Base-by-base conservation (phyloP, 2,329 filamentous ascomycete genomes). In the Colletotrichum karsti region DNA sequence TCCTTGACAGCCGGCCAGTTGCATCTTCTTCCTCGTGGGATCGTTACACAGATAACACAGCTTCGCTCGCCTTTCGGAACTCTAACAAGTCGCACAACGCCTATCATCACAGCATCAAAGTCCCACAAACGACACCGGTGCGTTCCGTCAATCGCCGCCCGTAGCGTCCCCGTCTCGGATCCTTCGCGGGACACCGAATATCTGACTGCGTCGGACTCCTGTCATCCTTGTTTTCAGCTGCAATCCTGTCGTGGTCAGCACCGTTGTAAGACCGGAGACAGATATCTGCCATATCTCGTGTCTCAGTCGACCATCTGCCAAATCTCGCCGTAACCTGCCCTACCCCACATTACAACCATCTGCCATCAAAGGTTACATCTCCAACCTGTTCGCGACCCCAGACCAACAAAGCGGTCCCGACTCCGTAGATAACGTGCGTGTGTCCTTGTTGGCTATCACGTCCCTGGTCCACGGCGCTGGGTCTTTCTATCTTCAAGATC, bases 1-100 rank as follows among this genome's bases (percentile, higher is more conserved):
- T 55, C 50, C 13, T 12, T 15, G 37, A 33, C 26, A 22, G 46
- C n/a, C 24, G 58, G 26, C 26, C 48, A 44, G 28, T 55, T 46
- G 59, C 26, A 55, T 62, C 26, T 26, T 26, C 2, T 33, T n/a
- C 42, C 35, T 64, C 42, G 55, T 44, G 35, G 62, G 55, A 3
- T 64, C n/a, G 62, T 64, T 64, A 60, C 62, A 64, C 62, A 51
- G 62, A 64, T 64, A 60, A 64, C 48, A 33, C 8, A 13, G 50
- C 15, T 2, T n/a, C 59, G 37, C 20, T 44, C 8, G n/a, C 35
- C 33, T 28, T 26, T 42, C 28, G n/a, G 2, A n/a, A 20, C 2
- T 9, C 4, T 48, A 26, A n/a, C 28, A 44, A 9, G 48, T 26
- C 10, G 13, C 15, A 22, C 1, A 9, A 15, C 15, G 46, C 26